phyloP scores from a whole-genome alignment of 768 basidiomycete genomes.

The Leccinum obscurum region DNA sequence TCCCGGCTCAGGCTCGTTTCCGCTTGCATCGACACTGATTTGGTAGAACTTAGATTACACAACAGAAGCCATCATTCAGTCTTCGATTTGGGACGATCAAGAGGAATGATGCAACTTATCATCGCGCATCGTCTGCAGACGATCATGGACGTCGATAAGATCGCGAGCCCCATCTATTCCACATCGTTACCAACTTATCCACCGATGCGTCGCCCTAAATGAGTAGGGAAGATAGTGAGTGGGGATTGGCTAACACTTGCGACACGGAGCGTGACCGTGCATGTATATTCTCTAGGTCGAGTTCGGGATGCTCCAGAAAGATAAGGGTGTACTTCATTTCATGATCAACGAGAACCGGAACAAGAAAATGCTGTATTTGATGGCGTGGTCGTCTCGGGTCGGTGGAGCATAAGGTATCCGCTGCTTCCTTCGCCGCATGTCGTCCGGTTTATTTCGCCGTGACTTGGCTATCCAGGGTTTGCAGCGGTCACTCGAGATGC shows the following conservation, averaged over 20 bases:
- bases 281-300: constrained; percentile 30
- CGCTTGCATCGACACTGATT: neutral
- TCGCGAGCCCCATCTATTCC: constrained; percentile 33
- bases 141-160: constrained; percentile 63
- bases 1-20: neutral
- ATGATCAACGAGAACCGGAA: constrained; percentile 61
- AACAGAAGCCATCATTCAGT: constrained; percentile 55
- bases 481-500: constrained; percentile 51
- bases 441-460: neutral
- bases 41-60: constrained; percentile 42
- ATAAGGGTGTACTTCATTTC: constrained; percentile 50
- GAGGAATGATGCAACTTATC: constrained; percentile 51
- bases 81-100: constrained; percentile 48
- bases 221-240: constrained; percentile 40
- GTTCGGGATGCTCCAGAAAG: constrained; percentile 55
- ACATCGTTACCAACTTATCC: neutral
- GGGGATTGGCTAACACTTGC: neutral
- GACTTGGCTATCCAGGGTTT: constrained; percentile 41
- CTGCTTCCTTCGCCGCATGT: neutral
- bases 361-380: constrained; percentile 46
- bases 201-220: constrained; percentile 29
- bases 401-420: neutral
- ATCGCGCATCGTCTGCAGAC: constrained; percentile 33
- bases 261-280: neutral
- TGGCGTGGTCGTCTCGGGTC: constrained; percentile 18